Evolutionary conservation across 139 green algal species (phyloP).

Genomic region (Chlorella sp.): DNA sequence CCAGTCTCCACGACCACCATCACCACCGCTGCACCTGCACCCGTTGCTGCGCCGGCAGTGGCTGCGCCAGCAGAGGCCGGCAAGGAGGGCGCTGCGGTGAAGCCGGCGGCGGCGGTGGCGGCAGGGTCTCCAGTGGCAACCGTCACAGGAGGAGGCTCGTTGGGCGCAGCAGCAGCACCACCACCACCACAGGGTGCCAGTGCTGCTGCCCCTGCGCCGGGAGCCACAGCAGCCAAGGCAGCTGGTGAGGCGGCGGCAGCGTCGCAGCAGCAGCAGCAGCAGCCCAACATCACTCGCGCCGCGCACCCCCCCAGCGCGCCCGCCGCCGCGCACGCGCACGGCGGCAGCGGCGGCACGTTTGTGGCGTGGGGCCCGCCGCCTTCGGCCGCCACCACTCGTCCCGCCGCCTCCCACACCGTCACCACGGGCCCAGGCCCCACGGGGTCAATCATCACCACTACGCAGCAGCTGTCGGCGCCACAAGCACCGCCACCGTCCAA

Average conservation of each 20-base stretch:
- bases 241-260: neutral
- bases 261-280: conserved; percentile 2
- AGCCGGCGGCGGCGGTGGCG: neutral
- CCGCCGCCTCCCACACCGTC: neutral
- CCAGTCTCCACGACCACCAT: neutral
- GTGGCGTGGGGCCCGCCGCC: neutral
- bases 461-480: no score
- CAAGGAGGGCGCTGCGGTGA: neutral
- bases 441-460: neutral
- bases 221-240: neutral
- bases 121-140: neutral
- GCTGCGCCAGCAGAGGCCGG: neutral
- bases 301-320: conserved; percentile 1
- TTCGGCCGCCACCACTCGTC: neutral
- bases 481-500: no score
- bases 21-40: neutral
- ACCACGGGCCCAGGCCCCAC: neutral
- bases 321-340: neutral
- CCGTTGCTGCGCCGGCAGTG: no score
- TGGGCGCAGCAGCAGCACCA: neutral
- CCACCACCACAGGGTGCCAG: neutral
- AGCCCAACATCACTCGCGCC: neutral
- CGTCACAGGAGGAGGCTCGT: neutral
- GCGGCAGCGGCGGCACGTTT: neutral
- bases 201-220: neutral